A percentile compares a stretch with the other conserved stretches of the same genome.
phyloP scores from a whole-genome alignment of 1,139 yeast species.

The Blastobotrys apis region DNA sequence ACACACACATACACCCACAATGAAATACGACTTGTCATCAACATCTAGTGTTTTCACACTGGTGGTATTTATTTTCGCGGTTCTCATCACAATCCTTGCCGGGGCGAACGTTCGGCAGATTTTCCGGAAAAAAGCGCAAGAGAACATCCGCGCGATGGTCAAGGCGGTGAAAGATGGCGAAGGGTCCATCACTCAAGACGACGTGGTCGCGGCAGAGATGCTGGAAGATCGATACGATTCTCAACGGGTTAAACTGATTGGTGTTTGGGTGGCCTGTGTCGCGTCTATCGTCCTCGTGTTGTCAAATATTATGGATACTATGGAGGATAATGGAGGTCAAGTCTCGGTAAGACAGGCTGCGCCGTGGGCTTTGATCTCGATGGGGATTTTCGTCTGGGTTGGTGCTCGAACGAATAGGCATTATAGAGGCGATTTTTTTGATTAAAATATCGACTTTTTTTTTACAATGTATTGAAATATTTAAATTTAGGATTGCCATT shows the following conservation, averaged over 20 bases:
- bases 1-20: no score
- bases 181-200: not conserved
- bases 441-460: not conserved
- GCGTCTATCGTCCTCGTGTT: not conserved
- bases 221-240: constrained; percentile 5
- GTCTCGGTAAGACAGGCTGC: not conserved
- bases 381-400: not conserved
- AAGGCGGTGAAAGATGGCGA: not conserved
- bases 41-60: constrained; percentile 6
- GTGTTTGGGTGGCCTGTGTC: not conserved
- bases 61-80: not conserved
- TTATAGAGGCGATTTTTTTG: not conserved
- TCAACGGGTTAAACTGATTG: not conserved
- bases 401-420: not conserved
- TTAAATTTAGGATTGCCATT: constrained; percentile 8
- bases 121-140: not conserved
- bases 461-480: not conserved
- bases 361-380: not conserved
- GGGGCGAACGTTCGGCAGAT: constrained; percentile 3
- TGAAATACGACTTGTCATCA: constrained; percentile 3
- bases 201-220: not conserved
- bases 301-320: constrained; percentile 2
- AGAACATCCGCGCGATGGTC: not conserved
- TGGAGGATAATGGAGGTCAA: constrained; percentile 1
- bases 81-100: constrained; percentile 3